These are phyloP conservation scores for Podaxis pistillaris DNA, from an alignment of 768 basidiomycete genomes.

Conservation along the genomic window DNA sequence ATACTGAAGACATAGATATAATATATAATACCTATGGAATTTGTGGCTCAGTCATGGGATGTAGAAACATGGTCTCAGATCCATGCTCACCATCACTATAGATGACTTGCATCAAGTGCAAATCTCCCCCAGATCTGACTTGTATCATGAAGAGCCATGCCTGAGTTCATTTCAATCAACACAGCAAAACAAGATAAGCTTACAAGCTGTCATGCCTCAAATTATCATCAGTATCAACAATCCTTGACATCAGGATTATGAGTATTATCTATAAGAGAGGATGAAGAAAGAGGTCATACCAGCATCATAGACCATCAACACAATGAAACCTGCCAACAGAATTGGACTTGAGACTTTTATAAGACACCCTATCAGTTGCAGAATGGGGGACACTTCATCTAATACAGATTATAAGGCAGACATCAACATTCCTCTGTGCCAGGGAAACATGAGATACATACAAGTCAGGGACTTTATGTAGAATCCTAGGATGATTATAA, in stretches of 20 bases:
- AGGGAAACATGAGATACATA: not conserved
- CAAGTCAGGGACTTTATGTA: not conserved
- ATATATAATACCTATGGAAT: constrained; percentile 1
- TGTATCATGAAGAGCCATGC: not conserved
- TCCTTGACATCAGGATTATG: not conserved
- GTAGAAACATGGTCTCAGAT: not conserved
- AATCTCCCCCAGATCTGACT: not conserved
- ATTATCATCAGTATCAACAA: not conserved
- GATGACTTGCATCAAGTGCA: not conserved
- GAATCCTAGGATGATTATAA: not conserved
- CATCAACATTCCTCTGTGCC: not conserved
- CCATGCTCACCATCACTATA: not conserved
- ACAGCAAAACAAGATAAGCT: not conserved
- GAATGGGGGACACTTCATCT: not conserved
- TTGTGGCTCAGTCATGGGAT: not conserved
- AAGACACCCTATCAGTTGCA: not conserved
- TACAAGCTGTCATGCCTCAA: not conserved
- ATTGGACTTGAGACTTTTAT: not conserved
- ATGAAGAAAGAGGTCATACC: not conserved
- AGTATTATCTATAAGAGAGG: not conserved
- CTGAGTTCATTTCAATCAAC: too few species aligned
- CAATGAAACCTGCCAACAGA: not conserved
- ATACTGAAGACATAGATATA: not conserved
- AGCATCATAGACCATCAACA: not conserved
- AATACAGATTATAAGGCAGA: not conserved